phyloP scores from a whole-genome alignment of 352 stramenopile genomes.

The Phytopythium ostracodes region DNA sequence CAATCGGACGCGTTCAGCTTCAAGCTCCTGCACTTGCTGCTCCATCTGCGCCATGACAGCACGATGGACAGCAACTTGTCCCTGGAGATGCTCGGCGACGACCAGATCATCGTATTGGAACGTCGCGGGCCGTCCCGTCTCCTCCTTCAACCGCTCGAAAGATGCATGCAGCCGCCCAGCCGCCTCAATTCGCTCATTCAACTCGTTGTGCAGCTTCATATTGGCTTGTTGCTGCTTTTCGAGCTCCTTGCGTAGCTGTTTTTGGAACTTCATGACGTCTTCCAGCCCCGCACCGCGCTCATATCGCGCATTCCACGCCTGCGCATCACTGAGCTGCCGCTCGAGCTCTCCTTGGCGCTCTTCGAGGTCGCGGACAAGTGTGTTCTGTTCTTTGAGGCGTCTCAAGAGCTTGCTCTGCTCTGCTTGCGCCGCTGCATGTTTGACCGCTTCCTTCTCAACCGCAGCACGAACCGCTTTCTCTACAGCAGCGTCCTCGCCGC shows the following conservation, averaged over 20 bases:
- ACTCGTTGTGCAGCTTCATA: conserved; percentile 43
- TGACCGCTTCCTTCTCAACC: conserved; percentile 25
- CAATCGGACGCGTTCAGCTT: conserved; percentile 52
- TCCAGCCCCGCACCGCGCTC: conserved; percentile 59
- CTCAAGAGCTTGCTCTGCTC: conserved; percentile 39
- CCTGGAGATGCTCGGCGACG: conserved; percentile 48
- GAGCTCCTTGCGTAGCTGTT: conserved; percentile 63
- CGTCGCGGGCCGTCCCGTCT: conserved; percentile 33
- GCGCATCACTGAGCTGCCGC: conserved; percentile 46
- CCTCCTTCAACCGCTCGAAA: conserved; percentile 58
- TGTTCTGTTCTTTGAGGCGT: conserved; percentile 45
- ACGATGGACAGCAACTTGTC: conserved; percentile 49
- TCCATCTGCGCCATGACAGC: conserved; percentile 60
- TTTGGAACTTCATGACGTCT: conserved; percentile 71
- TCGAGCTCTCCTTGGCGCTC: conserved; percentile 51
- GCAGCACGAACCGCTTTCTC: not conserved
- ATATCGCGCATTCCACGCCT: conserved; percentile 68
- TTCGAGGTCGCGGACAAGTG: conserved; percentile 51
- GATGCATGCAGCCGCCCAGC: conserved; percentile 45
- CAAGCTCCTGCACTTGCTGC: conserved; percentile 54
- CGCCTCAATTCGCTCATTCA: conserved; percentile 63
- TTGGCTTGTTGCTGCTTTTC: conserved; percentile 58
- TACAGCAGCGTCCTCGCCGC: conserved; percentile 18
- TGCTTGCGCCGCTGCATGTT: conserved; percentile 19
- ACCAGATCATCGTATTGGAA: conserved; percentile 65